These are phyloP conservation scores for Heliosperma pusillum DNA, from an alignment of 148 eudicot species.

Conservation along the genomic window DNA sequence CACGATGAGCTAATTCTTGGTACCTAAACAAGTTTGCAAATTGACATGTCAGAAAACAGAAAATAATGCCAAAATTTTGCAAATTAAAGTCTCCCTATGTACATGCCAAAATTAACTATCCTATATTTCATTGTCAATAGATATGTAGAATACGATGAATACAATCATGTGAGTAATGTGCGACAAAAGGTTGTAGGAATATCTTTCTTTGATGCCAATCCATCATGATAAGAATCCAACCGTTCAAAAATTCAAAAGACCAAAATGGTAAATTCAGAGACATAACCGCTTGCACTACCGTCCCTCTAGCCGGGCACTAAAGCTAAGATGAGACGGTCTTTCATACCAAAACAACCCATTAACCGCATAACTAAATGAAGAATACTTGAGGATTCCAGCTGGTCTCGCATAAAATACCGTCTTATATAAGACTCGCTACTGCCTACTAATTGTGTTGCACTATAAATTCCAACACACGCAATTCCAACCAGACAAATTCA, in stretches of 20 bases:
- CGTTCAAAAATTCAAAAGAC: neutral
- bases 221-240: constrained; percentile 1
- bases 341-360: neutral
- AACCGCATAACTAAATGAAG: neutral
- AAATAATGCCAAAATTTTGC: neutral
- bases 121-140: neutral
- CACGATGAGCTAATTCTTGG: constrained; percentile 82
- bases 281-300: no score
- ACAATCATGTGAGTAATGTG: constrained; percentile 5
- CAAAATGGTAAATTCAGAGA: neutral
- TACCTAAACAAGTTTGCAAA: constrained; percentile 41
- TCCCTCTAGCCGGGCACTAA: neutral
- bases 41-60: neutral
- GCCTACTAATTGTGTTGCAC: neutral
- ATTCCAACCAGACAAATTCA: neutral
- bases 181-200: constrained; percentile 1
- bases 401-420: no score
- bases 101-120: neutral
- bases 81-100: neutral
- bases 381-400: neutral
- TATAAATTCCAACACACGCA: neutral
- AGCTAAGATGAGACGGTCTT: neutral
- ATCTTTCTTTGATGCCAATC: constrained; percentile 5
- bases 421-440: no score
- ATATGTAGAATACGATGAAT: neutral